A percentile compares a stretch with the other conserved stretches of the same genome.
Evolutionary conservation across 1,139 yeast genomes (phyloP).

Genomic region (Pichia sp.): DNA sequence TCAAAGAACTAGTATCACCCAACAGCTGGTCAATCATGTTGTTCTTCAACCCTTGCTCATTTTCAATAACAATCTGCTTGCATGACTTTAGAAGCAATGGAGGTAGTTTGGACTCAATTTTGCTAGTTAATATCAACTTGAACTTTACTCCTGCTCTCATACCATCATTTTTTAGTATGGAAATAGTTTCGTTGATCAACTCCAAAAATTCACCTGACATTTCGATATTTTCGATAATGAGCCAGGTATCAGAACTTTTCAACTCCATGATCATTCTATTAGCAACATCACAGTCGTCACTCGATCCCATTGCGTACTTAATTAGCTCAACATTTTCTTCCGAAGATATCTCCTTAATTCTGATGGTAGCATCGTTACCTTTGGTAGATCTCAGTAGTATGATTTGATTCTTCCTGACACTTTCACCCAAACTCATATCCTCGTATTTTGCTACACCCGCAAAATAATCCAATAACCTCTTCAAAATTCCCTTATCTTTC

Average conservation of each 20-base stretch:
- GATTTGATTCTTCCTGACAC: conserved; percentile 6
- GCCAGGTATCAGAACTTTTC: conserved; percentile 53
- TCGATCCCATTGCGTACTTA: conserved; percentile 70
- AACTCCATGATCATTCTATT: conserved; percentile 47
- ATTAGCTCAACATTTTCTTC: conserved; percentile 30
- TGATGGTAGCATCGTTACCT: conserved; percentile 64
- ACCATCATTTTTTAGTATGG: conserved; percentile 21
- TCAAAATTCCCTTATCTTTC: conserved; percentile 35
- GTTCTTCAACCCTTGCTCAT: conserved; percentile 55
- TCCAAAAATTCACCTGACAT: conserved; percentile 64
- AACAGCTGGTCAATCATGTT: conserved; percentile 26
- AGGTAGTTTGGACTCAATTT: conserved; percentile 48
- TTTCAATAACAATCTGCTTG: conserved; percentile 54
- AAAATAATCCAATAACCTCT: conserved; percentile 33
- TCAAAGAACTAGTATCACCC: conserved; percentile 40
- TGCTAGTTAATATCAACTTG: conserved; percentile 59
- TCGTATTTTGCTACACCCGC: background rate
- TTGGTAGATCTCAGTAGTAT: conserved; percentile 54
- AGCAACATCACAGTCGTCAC: conserved; percentile 59
- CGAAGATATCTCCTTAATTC: conserved; percentile 44
- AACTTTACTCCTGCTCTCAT: conserved; percentile 31
- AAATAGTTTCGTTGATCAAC: conserved; percentile 44
- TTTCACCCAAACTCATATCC: conserved; percentile 10
- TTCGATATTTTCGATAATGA: conserved; percentile 74
- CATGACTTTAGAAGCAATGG: conserved; percentile 49